Evolutionary conservation across 2,329 filamentous ascomycete species (phyloP).

Genomic region (Lachnellula cervina): DNA sequence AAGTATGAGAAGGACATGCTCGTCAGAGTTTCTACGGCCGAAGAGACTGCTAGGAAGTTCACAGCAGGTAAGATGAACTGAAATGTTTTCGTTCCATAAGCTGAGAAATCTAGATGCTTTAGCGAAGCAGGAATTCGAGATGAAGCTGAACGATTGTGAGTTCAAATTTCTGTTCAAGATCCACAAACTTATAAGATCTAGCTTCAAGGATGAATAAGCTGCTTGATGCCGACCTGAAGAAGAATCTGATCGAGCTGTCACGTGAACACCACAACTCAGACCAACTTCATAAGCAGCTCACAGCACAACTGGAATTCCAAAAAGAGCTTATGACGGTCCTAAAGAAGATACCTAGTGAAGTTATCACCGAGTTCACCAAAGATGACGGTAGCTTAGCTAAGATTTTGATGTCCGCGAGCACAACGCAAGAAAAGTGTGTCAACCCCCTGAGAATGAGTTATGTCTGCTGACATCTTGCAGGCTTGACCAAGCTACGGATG

Average conservation of each 20-base stretch:
- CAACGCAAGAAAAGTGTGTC: constrained; percentile 29
- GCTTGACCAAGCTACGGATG: constrained; percentile 17
- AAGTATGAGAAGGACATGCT: neutral
- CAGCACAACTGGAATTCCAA: constrained; percentile 10
- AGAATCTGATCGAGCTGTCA: constrained; percentile 11
- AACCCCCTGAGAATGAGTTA: constrained; percentile 11
- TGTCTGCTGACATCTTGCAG: constrained; percentile 13
- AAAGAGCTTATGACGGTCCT: constrained; percentile 21
- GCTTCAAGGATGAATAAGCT: constrained; percentile 2
- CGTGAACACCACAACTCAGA: constrained; percentile 13
- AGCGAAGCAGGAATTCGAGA: neutral
- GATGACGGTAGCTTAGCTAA: constrained; percentile 19
- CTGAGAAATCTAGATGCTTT: neutral
- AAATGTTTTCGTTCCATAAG: neutral
- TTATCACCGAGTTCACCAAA: constrained; percentile 16
- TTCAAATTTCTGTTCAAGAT: neutral
- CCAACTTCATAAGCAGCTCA: constrained; percentile 18
- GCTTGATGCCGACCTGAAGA: constrained; percentile 14
- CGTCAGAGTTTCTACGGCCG: neutral
- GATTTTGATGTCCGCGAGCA: constrained; percentile 12
- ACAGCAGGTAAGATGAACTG: neutral
- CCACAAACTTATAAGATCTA: neutral
- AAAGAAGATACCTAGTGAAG: constrained; percentile 12
- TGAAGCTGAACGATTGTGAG: neutral
- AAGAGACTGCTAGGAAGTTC: neutral